Conservation (phyloP, 331 rosid genomes). For the Quercus phellos region DNA sequence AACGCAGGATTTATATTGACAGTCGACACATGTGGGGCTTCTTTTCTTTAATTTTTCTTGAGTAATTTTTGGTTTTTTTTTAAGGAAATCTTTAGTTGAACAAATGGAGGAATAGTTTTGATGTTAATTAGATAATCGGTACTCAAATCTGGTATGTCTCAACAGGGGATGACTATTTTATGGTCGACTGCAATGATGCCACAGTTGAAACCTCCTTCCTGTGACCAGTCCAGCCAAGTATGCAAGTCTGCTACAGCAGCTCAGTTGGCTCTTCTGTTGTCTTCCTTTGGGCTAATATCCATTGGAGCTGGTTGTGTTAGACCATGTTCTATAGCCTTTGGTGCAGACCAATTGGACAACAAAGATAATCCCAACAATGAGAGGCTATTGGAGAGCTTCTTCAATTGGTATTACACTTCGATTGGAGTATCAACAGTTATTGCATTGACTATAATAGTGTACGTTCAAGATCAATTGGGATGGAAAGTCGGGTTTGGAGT, state of each 20-base stretch:
- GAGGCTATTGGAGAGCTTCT: constrained; percentile 34
- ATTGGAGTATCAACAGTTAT: constrained; percentile 10
- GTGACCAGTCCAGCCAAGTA: constrained; percentile 1
- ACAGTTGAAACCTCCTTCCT: constrained; percentile 8
- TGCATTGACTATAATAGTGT: constrained; percentile 29
- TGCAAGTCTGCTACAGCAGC: constrained; percentile 16
- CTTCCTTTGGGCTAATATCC: constrained; percentile 34
- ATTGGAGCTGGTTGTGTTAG: constrained; percentile 48
- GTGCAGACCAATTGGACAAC: constrained; percentile 35
- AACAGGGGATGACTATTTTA: constrained; percentile 26
- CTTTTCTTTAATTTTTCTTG: too few species aligned
- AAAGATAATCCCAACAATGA: constrained; percentile 14
- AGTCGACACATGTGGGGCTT: too few species aligned
- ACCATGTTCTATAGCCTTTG: constrained; percentile 47
- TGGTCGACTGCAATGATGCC: constrained; percentile 29
- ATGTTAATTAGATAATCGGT: too few species aligned
- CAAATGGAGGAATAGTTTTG: too few species aligned
- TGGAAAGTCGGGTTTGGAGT: constrained; percentile 50
- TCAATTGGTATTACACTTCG: constrained; percentile 36
- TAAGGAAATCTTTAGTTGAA: too few species aligned
- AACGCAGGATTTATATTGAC: too few species aligned
- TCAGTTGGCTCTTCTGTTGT: constrained; percentile 17
- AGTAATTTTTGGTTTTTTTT: too few species aligned
- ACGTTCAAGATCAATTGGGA: constrained; percentile 45
- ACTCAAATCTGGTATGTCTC: neutral